Percentiles rank a stretch among this genome's conserved stretches.
These are phyloP conservation scores for Sporothrix brunneoviolacea DNA, from an alignment of 2,329 filamentous ascomycete genomes.

Conservation along the genomic window DNA sequence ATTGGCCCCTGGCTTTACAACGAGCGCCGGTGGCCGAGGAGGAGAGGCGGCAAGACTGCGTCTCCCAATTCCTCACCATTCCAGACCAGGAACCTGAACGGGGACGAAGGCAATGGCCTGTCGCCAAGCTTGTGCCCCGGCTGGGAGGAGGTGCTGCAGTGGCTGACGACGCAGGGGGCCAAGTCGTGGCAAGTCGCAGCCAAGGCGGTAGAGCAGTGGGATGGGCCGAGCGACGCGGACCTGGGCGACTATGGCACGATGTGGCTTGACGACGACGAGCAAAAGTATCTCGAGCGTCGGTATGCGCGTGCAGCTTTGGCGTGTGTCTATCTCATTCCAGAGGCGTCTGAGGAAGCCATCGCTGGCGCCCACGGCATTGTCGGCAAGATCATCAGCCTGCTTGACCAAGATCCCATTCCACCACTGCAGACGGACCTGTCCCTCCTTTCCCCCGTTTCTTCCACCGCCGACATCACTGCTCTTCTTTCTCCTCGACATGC, in stretches of 20 bases:
- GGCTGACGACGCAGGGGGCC: conserved; percentile 56
- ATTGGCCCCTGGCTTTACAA: conserved; percentile 70
- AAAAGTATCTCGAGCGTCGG: conserved; percentile 51
- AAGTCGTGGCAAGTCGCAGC: conserved; percentile 55
- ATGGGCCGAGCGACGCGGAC: conserved; percentile 64
- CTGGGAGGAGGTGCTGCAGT: conserved; percentile 64
- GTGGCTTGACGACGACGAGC: conserved; percentile 54
- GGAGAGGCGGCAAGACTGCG: conserved; percentile 20
- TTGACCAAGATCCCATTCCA: conserved; percentile 53
- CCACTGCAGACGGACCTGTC: conserved; percentile 43
- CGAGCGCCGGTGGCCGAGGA: conserved; percentile 48
- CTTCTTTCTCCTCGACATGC: conserved; percentile 36
- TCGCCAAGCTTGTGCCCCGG: conserved; percentile 40
- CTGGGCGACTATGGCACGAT: conserved; percentile 52
- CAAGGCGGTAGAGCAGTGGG: conserved; percentile 62
- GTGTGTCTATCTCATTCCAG: conserved; percentile 59
- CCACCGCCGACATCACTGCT: conserved; percentile 19
- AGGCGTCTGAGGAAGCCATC: conserved; percentile 51
- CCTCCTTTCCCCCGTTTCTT: conserved; percentile 35
- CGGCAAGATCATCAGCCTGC: conserved; percentile 49
- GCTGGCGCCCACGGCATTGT: conserved; percentile 54
- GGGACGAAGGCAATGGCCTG: conserved; percentile 13
- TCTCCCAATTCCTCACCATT: neutral
- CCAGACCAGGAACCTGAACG: conserved; percentile 19
- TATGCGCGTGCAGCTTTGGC: conserved; percentile 65